Conservation (phyloP, 441 rosid genomes). For the Lepidium campestre region DNA sequence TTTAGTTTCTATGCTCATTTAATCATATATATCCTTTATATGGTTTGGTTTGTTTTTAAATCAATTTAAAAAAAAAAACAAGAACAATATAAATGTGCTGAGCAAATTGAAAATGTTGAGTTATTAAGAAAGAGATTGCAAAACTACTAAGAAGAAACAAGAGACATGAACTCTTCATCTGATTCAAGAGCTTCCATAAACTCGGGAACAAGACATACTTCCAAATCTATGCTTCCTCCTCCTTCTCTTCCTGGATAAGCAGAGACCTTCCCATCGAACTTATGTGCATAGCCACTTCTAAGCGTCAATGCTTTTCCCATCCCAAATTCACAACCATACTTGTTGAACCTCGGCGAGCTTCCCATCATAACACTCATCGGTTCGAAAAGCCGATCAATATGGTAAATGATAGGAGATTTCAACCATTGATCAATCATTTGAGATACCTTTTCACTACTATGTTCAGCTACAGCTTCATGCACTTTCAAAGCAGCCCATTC, state of each 20-base stretch:
- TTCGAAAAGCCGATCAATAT: slow-evolving; percentile 34
- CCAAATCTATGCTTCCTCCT: slow-evolving; percentile 64
- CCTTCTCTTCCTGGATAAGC: slow-evolving; percentile 65
- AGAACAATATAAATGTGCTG: too few species aligned
- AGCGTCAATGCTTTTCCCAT: slow-evolving; percentile 66
- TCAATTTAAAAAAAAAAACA: too few species aligned
- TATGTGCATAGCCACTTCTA: slow-evolving; percentile 63
- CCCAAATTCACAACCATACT: slow-evolving; percentile 64
- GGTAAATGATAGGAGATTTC: slow-evolving; percentile 39
- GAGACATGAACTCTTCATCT: slow-evolving; percentile 52
- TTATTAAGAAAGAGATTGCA: neutral
- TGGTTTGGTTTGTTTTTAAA: too few species aligned
- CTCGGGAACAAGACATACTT: slow-evolving; percentile 51
- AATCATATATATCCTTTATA: too few species aligned
- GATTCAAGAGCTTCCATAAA: slow-evolving; percentile 57
- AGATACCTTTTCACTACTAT: slow-evolving; percentile 29
- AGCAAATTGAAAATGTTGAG: neutral
- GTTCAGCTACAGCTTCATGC: slow-evolving; percentile 43
- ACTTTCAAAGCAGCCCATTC: slow-evolving; percentile 67
- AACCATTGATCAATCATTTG: slow-evolving; percentile 43
- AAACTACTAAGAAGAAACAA: slow-evolving; percentile 18
- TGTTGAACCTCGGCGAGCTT: slow-evolving; percentile 76
- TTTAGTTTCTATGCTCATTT: too few species aligned
- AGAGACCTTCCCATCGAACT: slow-evolving; percentile 67
- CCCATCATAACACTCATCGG: slow-evolving; percentile 57